phyloP scores from a whole-genome alignment of 2,329 filamentous ascomycete species.

The Colletotrichum paranaense region DNA sequence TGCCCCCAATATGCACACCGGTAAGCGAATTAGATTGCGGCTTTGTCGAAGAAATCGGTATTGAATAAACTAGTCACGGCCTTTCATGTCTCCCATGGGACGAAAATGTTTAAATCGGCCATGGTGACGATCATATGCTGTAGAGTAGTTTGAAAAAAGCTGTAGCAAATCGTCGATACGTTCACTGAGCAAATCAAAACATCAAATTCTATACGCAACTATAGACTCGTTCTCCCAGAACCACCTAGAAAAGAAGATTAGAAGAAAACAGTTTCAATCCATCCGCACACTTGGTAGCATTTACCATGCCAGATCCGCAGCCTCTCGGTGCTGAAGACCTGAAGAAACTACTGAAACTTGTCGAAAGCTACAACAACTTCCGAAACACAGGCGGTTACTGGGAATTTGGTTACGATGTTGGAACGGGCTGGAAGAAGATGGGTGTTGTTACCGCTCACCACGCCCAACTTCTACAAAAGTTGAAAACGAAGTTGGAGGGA shows the following conservation, averaged over 20 bases:
- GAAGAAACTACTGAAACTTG: accelerated
- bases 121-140: background rate
- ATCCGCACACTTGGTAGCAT: accelerated
- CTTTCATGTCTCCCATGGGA: background rate
- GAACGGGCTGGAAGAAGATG: no score
- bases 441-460: no score
- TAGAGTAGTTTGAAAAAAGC: background rate
- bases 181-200: background rate
- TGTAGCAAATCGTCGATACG: background rate
- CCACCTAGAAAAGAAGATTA: background rate
- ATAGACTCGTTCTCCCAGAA: background rate
- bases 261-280: background rate
- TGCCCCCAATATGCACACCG: background rate
- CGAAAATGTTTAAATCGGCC: background rate
- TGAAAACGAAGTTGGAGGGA: no score
- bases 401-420: background rate
- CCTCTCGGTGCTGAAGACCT: accelerated
- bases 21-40: background rate
- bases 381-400: background rate
- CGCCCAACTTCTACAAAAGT: no score
- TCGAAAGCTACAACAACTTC: background rate
- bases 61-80: background rate
- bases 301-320: background rate
- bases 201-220: background rate
- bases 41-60: background rate